Evolutionary conservation across 176 grass and related monocot genomes (phyloP), one percentile per base, ranked within the genome.

Genomic region (Eleusine indica): DNA sequence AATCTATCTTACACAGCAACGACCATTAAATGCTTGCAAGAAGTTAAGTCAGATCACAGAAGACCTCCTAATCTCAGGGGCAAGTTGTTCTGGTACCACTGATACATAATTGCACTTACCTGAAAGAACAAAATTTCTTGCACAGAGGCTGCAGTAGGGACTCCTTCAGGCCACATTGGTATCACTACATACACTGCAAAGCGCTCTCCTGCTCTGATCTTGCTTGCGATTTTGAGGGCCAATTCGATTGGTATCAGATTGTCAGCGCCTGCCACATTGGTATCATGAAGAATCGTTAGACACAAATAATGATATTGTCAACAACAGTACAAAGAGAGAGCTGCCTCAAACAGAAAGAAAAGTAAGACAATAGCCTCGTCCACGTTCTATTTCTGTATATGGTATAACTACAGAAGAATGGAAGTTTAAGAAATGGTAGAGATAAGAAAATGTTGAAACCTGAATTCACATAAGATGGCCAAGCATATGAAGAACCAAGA

Each of bases 121-220:
- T 96, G 96, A 87, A 94, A 98, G 85, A 64, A 98, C 19, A 98
- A 93, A 85, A 98, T 93, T 90, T 98, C 96, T 85, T 98, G 93
- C 71, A 95, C 91, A 73, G 96, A 89, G 47, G 73, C 13, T 56
- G 89, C 3, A 32, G 87, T 93, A 85, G 96, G 96, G 68, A 90
- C 89, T 82, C 96, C 96, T 91, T 98, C 96, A 51, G 96, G 96
- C 96, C 96, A 98, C 96, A 98, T 93, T 52, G 96, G 96, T 84
- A 98, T 98, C 66, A 98, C 75, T 72, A 98, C 80, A 86, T 98
- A 98, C 65, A 98, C 96, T 42, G 96, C 89, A 88, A 98, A 98
- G 4, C 89, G 85, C 61, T 98, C 87, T 2, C 82, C 74, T 0
- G 85, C 91, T 90, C 87, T 95, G 83, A 98, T 98, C 71, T 98